A percentile compares a stretch with the other conserved stretches of the same genome.
phyloP scores from a whole-genome alignment of 2,329 filamentous ascomycete species.

The Alternaria longipes region DNA sequence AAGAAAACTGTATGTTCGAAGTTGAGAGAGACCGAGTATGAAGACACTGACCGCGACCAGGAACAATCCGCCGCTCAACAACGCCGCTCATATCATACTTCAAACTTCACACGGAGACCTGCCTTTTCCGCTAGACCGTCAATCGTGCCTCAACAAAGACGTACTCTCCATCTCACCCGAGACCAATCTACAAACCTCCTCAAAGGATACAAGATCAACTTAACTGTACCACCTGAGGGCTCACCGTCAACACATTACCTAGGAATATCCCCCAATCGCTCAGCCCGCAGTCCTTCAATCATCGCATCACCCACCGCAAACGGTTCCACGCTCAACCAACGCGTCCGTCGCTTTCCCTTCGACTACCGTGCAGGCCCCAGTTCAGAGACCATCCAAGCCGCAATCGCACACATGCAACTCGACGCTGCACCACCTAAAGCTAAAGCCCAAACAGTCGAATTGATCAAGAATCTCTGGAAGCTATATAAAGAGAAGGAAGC shows the following conservation, averaged over 20 bases:
- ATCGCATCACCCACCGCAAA: constrained; percentile 65
- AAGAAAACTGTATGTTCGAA: constrained; percentile 48
- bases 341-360: constrained; percentile 68
- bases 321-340: constrained; percentile 53
- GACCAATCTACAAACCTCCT: constrained; percentile 66
- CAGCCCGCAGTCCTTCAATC: constrained; percentile 69
- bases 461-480: constrained; percentile 65
- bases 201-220: constrained; percentile 59
- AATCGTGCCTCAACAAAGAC: constrained; percentile 50
- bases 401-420: constrained; percentile 64
- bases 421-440: constrained; percentile 55
- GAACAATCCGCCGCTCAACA: constrained; percentile 53
- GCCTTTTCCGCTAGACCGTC: constrained; percentile 8
- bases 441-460: constrained; percentile 55
- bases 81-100: constrained; percentile 60
- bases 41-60: constrained; percentile 25
- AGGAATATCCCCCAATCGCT: constrained; percentile 72
- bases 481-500: constrained; percentile 73
- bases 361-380: constrained; percentile 62
- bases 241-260: constrained; percentile 59
- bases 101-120: constrained; percentile 27
- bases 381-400: constrained; percentile 51
- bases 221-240: constrained; percentile 51
- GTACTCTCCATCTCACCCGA: constrained; percentile 65
- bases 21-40: background rate